A percentile compares a stretch with the other conserved stretches of the same genome.
These are phyloP conservation scores for Aspergillus terreus DNA, from an alignment of 2,329 filamentous ascomycete genomes.

Conservation along the genomic window DNA sequence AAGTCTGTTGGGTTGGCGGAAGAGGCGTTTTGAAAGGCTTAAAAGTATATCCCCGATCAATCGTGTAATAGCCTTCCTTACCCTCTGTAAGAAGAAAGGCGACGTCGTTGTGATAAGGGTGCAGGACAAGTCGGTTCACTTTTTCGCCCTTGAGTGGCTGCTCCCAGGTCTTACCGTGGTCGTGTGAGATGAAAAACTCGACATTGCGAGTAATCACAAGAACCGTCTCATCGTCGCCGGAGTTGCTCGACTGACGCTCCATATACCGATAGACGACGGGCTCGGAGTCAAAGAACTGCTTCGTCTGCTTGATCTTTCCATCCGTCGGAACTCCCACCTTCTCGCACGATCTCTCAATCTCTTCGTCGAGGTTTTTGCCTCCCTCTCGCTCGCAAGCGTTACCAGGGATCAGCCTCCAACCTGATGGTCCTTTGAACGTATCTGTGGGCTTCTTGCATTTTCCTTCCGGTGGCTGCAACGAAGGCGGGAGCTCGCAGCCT, in stretches of 20 bases:
- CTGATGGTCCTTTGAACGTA: slow-evolving; percentile 79
- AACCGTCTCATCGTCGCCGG: slow-evolving; percentile 68
- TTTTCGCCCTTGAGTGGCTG: slow-evolving; percentile 65
- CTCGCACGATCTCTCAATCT: slow-evolving; percentile 72
- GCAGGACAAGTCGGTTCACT: slow-evolving; percentile 69
- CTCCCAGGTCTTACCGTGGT: slow-evolving; percentile 88
- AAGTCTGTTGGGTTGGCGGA: slow-evolving; percentile 47
- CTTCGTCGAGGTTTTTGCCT: slow-evolving; percentile 65
- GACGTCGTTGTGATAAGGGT: slow-evolving; percentile 76
- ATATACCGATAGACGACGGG: slow-evolving; percentile 67
- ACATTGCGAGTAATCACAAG: slow-evolving; percentile 57
- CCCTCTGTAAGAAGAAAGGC: slow-evolving; percentile 78
- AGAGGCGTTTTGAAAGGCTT: slow-evolving; percentile 69
- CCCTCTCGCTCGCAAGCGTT: slow-evolving; percentile 64
- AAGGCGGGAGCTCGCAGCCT: slow-evolving; percentile 64
- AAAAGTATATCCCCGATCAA: slow-evolving; percentile 71
- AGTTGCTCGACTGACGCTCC: slow-evolving; percentile 66
- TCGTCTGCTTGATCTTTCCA: slow-evolving; percentile 62
- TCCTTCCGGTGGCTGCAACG: slow-evolving; percentile 64
- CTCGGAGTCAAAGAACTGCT: slow-evolving; percentile 59
- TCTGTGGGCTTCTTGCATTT: slow-evolving; percentile 69
- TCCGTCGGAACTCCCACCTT: slow-evolving; percentile 55
- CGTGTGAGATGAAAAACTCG: slow-evolving; percentile 68
- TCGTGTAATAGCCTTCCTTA: slow-evolving; percentile 72
- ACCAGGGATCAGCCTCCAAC: slow-evolving; percentile 87